phyloP scores from a whole-genome alignment of 2,329 filamentous ascomycete species.

The Penicillium sp. region DNA sequence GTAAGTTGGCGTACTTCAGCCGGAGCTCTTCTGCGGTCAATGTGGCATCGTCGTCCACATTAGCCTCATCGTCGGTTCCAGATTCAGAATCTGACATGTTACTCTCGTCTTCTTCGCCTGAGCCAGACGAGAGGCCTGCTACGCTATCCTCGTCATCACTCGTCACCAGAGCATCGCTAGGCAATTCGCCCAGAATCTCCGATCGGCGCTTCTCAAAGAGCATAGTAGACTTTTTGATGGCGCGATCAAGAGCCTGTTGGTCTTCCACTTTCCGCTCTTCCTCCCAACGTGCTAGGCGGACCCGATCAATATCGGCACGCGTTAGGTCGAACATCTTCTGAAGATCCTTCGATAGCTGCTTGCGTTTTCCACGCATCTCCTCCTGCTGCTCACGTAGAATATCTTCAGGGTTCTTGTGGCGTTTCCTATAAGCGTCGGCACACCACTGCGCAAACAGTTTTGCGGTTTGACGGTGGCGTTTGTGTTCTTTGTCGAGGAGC shows the following conservation, averaged over 20 bases:
- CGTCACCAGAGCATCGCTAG: constrained; percentile 71
- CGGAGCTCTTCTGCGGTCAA: constrained; percentile 49
- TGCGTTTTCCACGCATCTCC: constrained; percentile 66
- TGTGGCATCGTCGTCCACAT: constrained; percentile 43
- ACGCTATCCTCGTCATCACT: constrained; percentile 46
- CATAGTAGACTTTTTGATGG: constrained; percentile 52
- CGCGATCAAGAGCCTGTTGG: constrained; percentile 55
- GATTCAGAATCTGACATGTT: constrained; percentile 50
- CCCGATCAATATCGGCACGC: constrained; percentile 56
- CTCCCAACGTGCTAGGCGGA: constrained; percentile 57
- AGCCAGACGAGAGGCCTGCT: constrained; percentile 52
- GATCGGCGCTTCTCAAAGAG: constrained; percentile 48
- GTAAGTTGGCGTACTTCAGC: constrained; percentile 47
- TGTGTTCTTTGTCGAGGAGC: constrained; percentile 75
- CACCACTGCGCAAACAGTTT: constrained; percentile 67
- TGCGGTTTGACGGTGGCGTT: constrained; percentile 70
- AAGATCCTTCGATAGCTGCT: constrained; percentile 64
- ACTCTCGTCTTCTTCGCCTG: constrained; percentile 55
- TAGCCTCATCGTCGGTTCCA: constrained; percentile 42
- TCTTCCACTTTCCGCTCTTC: constrained; percentile 51
- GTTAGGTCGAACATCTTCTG: constrained; percentile 61
- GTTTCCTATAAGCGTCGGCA: constrained; percentile 43
- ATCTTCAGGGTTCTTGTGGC: constrained; percentile 60
- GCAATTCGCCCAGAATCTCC: constrained; percentile 52
- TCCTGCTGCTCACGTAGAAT: constrained; percentile 74